Evolutionary conservation across 2,329 filamentous ascomycete genomes (phyloP), one percentile per base, ranked within the genome.

Genomic region (Colletotrichum incanum): DNA sequence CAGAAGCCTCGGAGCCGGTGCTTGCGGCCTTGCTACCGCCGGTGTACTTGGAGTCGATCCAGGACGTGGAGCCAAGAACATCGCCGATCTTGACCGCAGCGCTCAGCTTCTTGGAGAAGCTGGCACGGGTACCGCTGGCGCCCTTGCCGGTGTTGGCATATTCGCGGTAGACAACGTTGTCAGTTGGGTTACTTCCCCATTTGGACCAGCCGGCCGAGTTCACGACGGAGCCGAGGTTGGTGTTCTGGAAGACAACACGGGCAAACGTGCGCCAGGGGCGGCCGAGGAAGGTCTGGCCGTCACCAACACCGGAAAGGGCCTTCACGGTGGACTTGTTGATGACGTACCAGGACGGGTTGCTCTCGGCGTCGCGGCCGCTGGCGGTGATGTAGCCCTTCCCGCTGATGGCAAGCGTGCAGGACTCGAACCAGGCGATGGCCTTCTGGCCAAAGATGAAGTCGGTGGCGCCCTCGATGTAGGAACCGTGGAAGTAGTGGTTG

Each of bases 381-480:
- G 85, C 85, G 2, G 84, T 85, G 56, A 86, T 77, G 69, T 84
- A 85, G 20, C 84, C 84, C 2, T 80, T 80, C 23, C 79, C 77
- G 12, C 86, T 79, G 61, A 87, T 85, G 52, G 84, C 80, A 73
- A 90, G 86, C 55, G 85, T 83, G 70, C 83, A 83, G 18, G 80
- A 75, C 67, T 88, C 85, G 74, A 90, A 88, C 88, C 88, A 91
- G 23, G 84, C 84, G 8, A 79, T 77, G 3, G 85, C 87, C 39
- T 83, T 78, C 77, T 89, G 86, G 28, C 89, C 89, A 74, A 90
- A 91, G 77, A 91, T 89, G 79, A 89, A 90, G 77, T 91, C 89
- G 12, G 86, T 86, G 1, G 87, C 87, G 47, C 89, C 89, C 73
- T 86, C 82, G 74, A 91, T 89, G 75, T 86, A 86, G 75, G 83